Evolutionary conservation across 768 basidiomycete species (phyloP).

Genomic region (Leccinum ochraceum): DNA sequence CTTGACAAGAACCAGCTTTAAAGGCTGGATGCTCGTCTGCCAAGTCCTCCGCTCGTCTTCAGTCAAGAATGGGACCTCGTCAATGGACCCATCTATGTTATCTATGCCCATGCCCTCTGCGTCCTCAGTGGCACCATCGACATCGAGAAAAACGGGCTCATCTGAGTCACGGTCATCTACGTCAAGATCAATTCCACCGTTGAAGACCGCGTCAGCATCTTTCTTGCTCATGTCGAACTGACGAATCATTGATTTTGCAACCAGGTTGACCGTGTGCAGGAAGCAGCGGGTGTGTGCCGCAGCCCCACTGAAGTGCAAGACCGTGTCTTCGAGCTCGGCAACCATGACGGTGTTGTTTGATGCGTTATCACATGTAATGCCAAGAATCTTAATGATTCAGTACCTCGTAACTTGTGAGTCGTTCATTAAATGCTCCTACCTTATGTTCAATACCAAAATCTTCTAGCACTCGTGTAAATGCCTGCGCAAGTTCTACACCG

Average conservation of each 20-base stretch:
- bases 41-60: not conserved
- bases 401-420: not conserved
- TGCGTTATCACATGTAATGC: not conserved
- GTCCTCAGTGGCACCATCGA: not conserved
- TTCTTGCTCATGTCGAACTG: not conserved
- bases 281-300: not conserved
- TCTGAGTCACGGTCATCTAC: not conserved
- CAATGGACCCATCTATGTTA: not conserved
- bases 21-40: not conserved
- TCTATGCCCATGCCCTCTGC: not conserved
- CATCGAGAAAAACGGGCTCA: not conserved
- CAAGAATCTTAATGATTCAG: not conserved
- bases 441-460: not conserved
- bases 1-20: not conserved
- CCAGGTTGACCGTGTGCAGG: not conserved
- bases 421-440: not conserved
- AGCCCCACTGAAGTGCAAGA: not conserved
- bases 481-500: not conserved
- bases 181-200: not conserved
- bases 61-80: not conserved
- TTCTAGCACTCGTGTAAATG: not conserved
- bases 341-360: not conserved
- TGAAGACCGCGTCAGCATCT: not conserved
- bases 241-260: not conserved
- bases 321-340: not conserved